Evolutionary conservation across 768 basidiomycete genomes (phyloP), one percentile per base, ranked within the genome.

Genomic region (Exidia glandulosa): DNA sequence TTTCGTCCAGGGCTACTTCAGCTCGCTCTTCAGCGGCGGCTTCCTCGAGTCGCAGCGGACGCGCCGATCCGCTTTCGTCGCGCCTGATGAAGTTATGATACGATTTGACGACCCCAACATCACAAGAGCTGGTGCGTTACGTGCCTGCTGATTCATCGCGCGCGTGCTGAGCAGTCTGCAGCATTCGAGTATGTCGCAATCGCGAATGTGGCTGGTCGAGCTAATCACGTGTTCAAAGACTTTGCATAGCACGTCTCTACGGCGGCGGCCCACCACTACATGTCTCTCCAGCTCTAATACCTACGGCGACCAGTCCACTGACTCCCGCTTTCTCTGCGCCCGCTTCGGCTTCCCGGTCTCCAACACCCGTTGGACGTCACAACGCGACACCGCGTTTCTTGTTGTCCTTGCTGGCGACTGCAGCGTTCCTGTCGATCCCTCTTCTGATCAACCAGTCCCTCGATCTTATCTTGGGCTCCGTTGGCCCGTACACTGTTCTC

Each of bases 21-120:
- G 83, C 55, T 85, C 89, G 32, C 80, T 96, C 25, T 96, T 95
- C 72, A 90, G 87, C 0, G 80, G 83, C 1, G 89, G 87, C 3
- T 91, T 89, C 66, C 72, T 77, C 32, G 90, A 91, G 66, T 85
- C 87, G 1, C 66, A 69, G 7, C 59, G 62, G 14, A 64, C 41
- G 41, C 41, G 41, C 19, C 41, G 23, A 6, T 45, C 41, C 19
- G 19, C 19, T 6, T 45, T 54, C 27, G 55, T n/a, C 19, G 64
- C 73, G 32, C 67, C 76, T 2, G 81, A 85, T 57, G 79, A 85
- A 61, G 80, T 94, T 56, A 77, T 84, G 63, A 75, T 94, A 48
- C 76, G 77, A 50, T 87, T 94, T 63, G 86, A 92, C 67, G 93
- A 94, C 68, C 80, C 76, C 16, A 95, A 94, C 67, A 94, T 95